Evolutionary conservation across 768 basidiomycete species (phyloP).

Genomic region (Mycena crocata): DNA sequence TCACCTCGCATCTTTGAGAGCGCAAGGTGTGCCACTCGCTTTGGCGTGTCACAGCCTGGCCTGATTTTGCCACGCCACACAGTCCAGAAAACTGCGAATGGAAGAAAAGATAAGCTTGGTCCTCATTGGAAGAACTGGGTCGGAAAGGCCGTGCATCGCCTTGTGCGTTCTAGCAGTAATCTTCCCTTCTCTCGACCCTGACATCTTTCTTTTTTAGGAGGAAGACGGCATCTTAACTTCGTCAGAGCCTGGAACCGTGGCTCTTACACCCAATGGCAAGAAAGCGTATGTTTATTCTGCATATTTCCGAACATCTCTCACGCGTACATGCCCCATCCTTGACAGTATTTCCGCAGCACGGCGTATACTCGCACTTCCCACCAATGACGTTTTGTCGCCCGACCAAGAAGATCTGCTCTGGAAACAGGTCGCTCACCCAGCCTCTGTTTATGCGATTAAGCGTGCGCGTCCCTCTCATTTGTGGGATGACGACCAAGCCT

Average conservation of each 20-base stretch:
- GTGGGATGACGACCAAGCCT: constrained; percentile 14
- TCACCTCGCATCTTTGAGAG: constrained; percentile 58
- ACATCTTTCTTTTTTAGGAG: constrained; percentile 44
- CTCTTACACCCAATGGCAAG: constrained; percentile 57
- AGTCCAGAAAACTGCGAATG: constrained; percentile 61
- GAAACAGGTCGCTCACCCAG: constrained; percentile 48
- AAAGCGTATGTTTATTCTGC: constrained; percentile 52
- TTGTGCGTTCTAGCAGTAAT: constrained; percentile 45
- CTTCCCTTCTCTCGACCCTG: constrained; percentile 5
- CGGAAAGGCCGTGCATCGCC: constrained; percentile 54
- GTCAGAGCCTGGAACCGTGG: constrained; percentile 50
- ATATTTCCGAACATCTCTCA: too few species aligned
- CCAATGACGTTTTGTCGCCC: constrained; percentile 38
- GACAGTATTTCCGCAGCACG: constrained; percentile 49
- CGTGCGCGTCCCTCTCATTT: constrained; percentile 15
- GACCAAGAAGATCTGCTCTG: constrained; percentile 51
- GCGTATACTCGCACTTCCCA: constrained; percentile 43
- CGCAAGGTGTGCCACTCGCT: constrained; percentile 50
- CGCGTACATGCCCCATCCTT: neutral
- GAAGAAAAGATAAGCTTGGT: constrained; percentile 57
- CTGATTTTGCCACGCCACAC: neutral
- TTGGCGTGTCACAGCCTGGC: neutral
- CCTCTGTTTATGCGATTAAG: constrained; percentile 5
- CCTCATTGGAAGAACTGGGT: constrained; percentile 64
- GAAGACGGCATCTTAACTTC: constrained; percentile 56